Percentiles rank a stretch among this genome's conserved stretches.
Conservation (phyloP, 2,329 filamentous ascomycete species). For the Chaetomiaceae sp. region DNA sequence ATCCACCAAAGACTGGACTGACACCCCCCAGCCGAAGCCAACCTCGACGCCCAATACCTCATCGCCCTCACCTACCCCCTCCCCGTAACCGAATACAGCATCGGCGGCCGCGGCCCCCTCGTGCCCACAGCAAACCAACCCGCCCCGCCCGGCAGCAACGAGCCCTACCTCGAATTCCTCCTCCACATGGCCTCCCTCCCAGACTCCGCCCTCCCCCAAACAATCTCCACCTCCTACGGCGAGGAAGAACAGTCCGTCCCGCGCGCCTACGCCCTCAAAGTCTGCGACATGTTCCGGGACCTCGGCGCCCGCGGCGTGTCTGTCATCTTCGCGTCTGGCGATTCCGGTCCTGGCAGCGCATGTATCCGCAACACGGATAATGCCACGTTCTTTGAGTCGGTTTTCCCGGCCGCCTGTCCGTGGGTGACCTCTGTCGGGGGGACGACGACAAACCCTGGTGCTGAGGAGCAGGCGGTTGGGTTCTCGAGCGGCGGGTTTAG, state of each 20-base stretch:
- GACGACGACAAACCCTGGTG: conserved; percentile 36
- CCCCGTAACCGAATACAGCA: conserved; percentile 55
- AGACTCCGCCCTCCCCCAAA: conserved; percentile 51
- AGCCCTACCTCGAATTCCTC: conserved; percentile 63
- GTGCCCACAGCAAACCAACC: conserved; percentile 49
- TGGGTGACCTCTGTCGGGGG: conserved; percentile 59
- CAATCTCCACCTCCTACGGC: conserved; percentile 62
- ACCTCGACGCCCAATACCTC: conserved; percentile 60
- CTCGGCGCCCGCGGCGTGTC: conserved; percentile 64
- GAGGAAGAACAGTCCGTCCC: conserved; percentile 64
- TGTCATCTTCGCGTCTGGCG: conserved; percentile 57
- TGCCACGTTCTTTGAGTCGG: conserved; percentile 47
- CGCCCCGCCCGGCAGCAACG: conserved; percentile 53
- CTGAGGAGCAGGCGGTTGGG: conserved; percentile 27
- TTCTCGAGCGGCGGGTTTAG: conserved; percentile 44
- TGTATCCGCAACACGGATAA: conserved; percentile 53
- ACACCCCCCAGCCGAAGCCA: conserved; percentile 49
- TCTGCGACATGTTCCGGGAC: conserved; percentile 61
- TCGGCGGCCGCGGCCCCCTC: conserved; percentile 56
- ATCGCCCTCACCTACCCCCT: conserved; percentile 51
- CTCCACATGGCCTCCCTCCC: conserved; percentile 51
- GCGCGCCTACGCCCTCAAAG: conserved; percentile 53
- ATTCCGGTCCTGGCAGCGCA: conserved; percentile 59
- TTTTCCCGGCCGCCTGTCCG: conserved; percentile 53
- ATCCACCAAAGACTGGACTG: not conserved